Evolutionary conservation across 2,329 filamentous ascomycete species (phyloP), one percentile per base, ranked within the genome.

Genomic region (Colletotrichum lentis): DNA sequence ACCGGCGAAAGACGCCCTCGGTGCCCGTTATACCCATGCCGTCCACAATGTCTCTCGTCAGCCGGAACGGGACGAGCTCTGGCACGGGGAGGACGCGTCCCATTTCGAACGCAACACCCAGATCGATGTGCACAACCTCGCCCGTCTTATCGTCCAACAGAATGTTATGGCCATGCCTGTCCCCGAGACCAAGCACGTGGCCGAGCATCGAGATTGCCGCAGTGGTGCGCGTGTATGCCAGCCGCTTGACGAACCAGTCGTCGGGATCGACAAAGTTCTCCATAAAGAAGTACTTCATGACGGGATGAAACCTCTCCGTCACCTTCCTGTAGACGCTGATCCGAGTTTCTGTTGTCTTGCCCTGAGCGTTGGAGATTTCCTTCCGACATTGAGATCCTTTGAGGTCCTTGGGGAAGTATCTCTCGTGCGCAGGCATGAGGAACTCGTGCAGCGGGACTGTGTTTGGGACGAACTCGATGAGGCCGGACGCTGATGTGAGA

Each of bases 201-300:
- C 96, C 96, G 0, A 99, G 88, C 74, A 99, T 97, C 0, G 94
- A 97, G 67, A 98, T 95, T 4, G 95, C 94, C 0, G 96, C 96
- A 0, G 95, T 98, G 49, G 92, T 96, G 67, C 96, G 88, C 1
- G 94, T 97, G 76, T 99, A 99, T 6, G 95, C 94, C 11, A 97
- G 86, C 7, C 96, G 88, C 73, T 90, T 92, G 68, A 88, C 86
- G 74, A 97, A 99, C 96, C 96, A 99, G 73, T 97, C 94, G 76
- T 99, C 95, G 0, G 96, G 96, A 71, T 97, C 93, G 59, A 90
- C 85, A 76, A 97, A 99, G 69, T 91, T 88, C 77, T 99, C 96
- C 83, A 97, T 93, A 77, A 99, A 97, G 81, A 99, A 99, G 81
- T 94, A 97, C 64, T 91, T 89, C 90, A 99, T 92, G 5, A 98